Base-by-base conservation (phyloP, 331 rosid genomes). In the Malus hybrid region DNA sequence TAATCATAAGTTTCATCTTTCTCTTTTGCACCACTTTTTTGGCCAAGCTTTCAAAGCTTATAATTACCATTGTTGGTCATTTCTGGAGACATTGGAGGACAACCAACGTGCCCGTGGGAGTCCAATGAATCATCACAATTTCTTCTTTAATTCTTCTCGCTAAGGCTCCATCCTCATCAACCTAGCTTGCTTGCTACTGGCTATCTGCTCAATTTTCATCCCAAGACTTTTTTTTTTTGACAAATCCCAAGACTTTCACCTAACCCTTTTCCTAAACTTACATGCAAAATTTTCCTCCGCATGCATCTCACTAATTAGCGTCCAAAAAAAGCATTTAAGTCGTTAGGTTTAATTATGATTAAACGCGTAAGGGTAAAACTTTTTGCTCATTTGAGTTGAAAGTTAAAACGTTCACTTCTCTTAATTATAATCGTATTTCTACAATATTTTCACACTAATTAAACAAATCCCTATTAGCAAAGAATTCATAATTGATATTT, bases 61-160 rank as follows among this genome's bases (percentile, higher is more conserved):
- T 89, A 83, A 93, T 93, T 86, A 82, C 78, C 74, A 73, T 79
- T 84, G 84, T 84, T 73, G 87, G 76, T 78, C 50, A 82, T 78
- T 88, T 79, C 29, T 81, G 77, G 80, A 79, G 92, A 87, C 80
- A 82, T 39, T 87, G 89, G 92, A 92, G 86, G 93, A 88, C 96
- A 87, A 72, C 93, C 88, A 79, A 83, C 75, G 79, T 70, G 74
- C 82, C 88, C 96, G 83, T 92, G 90, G 86, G 73, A 73, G 84
- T 79, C 85, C 81, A 78, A 66, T 78, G 89, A 92, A 88, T 83
- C 88, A 92, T 87, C 80, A 84, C 82, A 62, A 26, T 28, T 28
- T 62, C 66, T 62, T 28, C 36, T 62, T 28, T 24, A 24, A 24
- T 24, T 62, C 34, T 28, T 62, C 18, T 22, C 63, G 10, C 29